phyloP scores from a whole-genome alignment of 73 alveolate genomes.

The Stentor roeselii region DNA sequence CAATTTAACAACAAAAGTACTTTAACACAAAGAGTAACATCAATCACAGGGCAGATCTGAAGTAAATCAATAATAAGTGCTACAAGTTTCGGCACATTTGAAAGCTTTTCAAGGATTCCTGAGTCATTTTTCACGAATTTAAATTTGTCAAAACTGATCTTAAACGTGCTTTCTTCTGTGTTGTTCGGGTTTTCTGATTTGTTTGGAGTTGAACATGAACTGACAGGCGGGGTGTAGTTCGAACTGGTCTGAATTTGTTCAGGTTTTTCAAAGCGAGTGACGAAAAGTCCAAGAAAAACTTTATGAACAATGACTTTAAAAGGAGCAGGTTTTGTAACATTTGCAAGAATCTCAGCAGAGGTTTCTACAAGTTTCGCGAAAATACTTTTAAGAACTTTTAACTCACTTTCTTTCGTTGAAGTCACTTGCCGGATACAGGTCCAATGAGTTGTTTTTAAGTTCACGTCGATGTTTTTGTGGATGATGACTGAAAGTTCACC shows the following conservation, averaged over 20 bases:
- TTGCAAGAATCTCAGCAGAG: not conserved
- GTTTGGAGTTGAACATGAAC: not conserved
- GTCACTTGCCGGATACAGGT: not conserved
- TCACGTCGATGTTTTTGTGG: not conserved
- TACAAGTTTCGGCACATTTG: not conserved
- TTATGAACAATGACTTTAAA: not conserved
- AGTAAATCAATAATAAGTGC: not conserved
- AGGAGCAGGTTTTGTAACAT: not conserved
- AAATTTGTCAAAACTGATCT: not conserved
- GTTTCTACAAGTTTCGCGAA: not conserved
- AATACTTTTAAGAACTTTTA: not conserved
- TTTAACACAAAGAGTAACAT: not conserved
- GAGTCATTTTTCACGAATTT: not conserved
- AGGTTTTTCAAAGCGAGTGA: not conserved
- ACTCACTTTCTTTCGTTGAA: not conserved
- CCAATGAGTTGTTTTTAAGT: not conserved
- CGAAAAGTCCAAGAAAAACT: not conserved
- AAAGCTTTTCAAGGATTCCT: not conserved
- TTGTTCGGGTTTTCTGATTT: not conserved
- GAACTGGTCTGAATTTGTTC: not conserved
- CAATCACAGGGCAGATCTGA: not conserved
- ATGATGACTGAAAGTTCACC: not conserved
- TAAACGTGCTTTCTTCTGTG: conserved; percentile 3
- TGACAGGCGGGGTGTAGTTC: conserved; percentile 10
- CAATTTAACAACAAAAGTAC: not conserved